These are phyloP conservation scores for Aspergillus unguis DNA, from an alignment of 2,329 filamentous ascomycete genomes.

Conservation along the genomic window DNA sequence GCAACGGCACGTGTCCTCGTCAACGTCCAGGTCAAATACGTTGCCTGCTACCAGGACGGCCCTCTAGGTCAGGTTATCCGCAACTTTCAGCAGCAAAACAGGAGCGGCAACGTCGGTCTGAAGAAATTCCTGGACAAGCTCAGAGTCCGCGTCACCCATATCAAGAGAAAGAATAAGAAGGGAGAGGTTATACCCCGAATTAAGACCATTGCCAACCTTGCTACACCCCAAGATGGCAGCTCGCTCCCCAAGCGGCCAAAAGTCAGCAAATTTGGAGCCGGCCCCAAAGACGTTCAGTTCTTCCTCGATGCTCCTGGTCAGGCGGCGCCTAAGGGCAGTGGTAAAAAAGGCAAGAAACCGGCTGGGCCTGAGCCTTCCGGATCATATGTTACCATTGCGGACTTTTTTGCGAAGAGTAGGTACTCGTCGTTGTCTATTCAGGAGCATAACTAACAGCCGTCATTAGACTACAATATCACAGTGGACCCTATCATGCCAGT, in stretches of 20 bases:
- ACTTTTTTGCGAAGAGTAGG: slow-evolving; percentile 49
- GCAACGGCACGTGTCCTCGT: slow-evolving; percentile 57
- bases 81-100: slow-evolving; percentile 26
- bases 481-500: slow-evolving; percentile 51
- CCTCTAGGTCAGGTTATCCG: slow-evolving; percentile 39
- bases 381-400: slow-evolving; percentile 50
- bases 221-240: slow-evolving; percentile 38
- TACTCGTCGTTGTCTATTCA: neutral
- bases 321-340: neutral
- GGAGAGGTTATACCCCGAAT: slow-evolving; percentile 33
- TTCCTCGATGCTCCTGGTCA: slow-evolving; percentile 40
- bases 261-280: slow-evolving; percentile 41
- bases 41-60: slow-evolving; percentile 55
- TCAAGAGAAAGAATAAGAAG: slow-evolving; percentile 34
- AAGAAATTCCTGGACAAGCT: slow-evolving; percentile 40
- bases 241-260: slow-evolving; percentile 35
- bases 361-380: slow-evolving; percentile 31
- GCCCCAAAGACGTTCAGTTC: slow-evolving; percentile 55
- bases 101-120: slow-evolving; percentile 22
- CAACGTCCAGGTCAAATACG: slow-evolving; percentile 61
- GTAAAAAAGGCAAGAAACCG: slow-evolving; percentile 31
- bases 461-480: slow-evolving; percentile 37
- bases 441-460: neutral
- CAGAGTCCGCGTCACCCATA: slow-evolving; percentile 42
- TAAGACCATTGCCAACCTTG: slow-evolving; percentile 49